A percentile compares a stretch with the other conserved stretches of the same genome.
These are phyloP conservation scores for Alloascoidea hylecoeti DNA, from an alignment of 805 yeast species.

Conservation along the genomic window DNA sequence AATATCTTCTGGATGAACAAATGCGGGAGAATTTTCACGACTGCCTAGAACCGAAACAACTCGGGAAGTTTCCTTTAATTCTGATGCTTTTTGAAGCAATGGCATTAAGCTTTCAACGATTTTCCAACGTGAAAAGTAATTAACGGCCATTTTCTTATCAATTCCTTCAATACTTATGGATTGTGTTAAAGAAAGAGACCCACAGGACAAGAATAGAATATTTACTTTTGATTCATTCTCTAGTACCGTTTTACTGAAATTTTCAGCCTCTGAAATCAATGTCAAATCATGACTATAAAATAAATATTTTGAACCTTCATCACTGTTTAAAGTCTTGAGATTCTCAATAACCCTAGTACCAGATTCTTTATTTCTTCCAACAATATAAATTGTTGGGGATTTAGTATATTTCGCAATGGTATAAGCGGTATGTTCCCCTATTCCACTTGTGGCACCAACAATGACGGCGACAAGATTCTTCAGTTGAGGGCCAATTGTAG, in stretches of 20 bases:
- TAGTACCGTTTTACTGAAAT: constrained; percentile 3
- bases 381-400: constrained; percentile 12
- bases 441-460: constrained; percentile 15
- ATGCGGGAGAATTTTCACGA: constrained; percentile 9
- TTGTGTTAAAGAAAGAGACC: constrained; percentile 13
- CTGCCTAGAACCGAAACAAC: constrained; percentile 13
- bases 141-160: constrained; percentile 12
- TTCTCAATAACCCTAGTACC: constrained; percentile 10
- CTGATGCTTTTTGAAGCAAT: constrained; percentile 10
- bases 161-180: constrained; percentile 13
- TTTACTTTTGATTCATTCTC: constrained; percentile 7
- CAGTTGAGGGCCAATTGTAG: too few relatives aligned
- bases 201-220: constrained; percentile 7
- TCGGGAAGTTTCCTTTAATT: constrained; percentile 10
- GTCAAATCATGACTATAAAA: constrained; percentile 9
- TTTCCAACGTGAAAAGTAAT: constrained; percentile 15
- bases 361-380: constrained; percentile 12
- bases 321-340: constrained; percentile 9
- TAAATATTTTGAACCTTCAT: constrained; percentile 5
- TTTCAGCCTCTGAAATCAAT: constrained; percentile 3
- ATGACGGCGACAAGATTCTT: constrained; percentile 9
- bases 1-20: constrained; percentile 11
- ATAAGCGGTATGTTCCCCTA: constrained; percentile 14
- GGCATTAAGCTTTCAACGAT: constrained; percentile 11
- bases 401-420: constrained; percentile 11